phyloP scores from a whole-genome alignment of 1,284 basidiomycete genomes.

The Irpex sp. region DNA sequence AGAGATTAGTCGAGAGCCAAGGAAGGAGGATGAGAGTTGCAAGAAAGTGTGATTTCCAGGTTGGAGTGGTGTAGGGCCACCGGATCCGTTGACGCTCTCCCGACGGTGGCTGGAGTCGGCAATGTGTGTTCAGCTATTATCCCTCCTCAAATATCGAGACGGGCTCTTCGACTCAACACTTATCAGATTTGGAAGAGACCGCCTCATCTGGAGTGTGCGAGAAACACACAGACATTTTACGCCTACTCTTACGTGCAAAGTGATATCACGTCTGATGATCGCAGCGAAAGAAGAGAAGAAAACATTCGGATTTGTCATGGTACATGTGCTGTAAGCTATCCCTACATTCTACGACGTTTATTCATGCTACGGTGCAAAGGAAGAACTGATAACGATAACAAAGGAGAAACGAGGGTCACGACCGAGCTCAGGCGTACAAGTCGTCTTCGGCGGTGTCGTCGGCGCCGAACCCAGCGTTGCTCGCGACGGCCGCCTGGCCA shows the following conservation, averaged over 20 bases:
- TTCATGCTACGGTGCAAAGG: not conserved
- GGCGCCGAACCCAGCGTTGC: conserved; percentile 72
- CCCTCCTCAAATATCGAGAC: too few relatives aligned
- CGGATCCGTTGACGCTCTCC: too few relatives aligned
- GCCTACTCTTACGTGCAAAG: not conserved
- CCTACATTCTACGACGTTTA: conserved; percentile 8
- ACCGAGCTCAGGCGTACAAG: conserved; percentile 65
- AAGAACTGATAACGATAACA: not conserved
- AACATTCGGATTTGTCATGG: conserved; percentile 5
- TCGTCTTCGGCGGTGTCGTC: conserved; percentile 86
- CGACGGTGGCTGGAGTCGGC: too few relatives aligned
- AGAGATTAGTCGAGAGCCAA: not conserved
- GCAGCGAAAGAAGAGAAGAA: not conserved
- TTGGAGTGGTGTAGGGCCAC: too few relatives aligned
- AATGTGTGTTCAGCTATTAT: too few relatives aligned
- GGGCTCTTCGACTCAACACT: too few relatives aligned
- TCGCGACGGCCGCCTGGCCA: conserved; percentile 40
- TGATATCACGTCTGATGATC: not conserved
- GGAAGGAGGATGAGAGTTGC: not conserved
- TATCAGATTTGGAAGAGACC: too few relatives aligned
- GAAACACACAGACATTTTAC: too few relatives aligned
- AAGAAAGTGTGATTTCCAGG: not conserved
- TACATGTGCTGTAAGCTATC: conserved; percentile 5
- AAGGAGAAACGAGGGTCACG: not conserved
- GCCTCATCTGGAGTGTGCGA: too few relatives aligned